phyloP scores from a whole-genome alignment of 208 protist genomes.

The Crithidia expoeki region DNA sequence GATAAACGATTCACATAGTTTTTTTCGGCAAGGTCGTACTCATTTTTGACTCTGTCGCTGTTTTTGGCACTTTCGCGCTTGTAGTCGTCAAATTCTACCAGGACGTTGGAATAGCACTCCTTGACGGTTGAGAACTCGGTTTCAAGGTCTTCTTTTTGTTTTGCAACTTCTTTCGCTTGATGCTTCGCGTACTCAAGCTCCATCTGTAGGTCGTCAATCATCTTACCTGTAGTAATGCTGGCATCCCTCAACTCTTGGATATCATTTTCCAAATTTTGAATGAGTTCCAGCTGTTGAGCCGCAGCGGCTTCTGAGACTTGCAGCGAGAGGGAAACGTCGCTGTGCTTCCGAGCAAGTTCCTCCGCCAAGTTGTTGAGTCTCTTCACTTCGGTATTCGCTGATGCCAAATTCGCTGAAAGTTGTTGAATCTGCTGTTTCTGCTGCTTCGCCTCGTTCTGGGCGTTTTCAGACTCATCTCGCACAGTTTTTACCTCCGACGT shows the following conservation, averaged over 20 bases:
- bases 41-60: slow-evolving; percentile 8
- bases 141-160: slow-evolving; percentile 50
- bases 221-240: slow-evolving; percentile 25
- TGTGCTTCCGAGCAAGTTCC: neutral
- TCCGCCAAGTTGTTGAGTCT: neutral
- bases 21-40: slow-evolving; percentile 18
- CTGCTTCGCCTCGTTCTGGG: neutral
- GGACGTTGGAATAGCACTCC: slow-evolving; percentile 63
- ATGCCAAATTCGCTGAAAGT: slow-evolving; percentile 6
- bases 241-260: slow-evolving; percentile 37
- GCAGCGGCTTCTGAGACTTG: slow-evolving; percentile 20
- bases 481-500: neutral
- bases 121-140: slow-evolving; percentile 58
- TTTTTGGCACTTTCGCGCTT: slow-evolving; percentile 26
- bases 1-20: slow-evolving; percentile 21
- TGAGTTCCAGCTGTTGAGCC: slow-evolving; percentile 46
- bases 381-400: slow-evolving; percentile 1
- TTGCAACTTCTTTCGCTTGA: slow-evolving; percentile 22
- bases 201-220: slow-evolving; percentile 41
- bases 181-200: slow-evolving; percentile 25
- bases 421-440: neutral
- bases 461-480: neutral
- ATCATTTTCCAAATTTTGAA: slow-evolving; percentile 51
- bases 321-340: neutral
- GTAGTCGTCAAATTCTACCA: slow-evolving; percentile 62